These are phyloP conservation scores for Leptographium lundbergii DNA, from an alignment of 2,329 filamentous ascomycete genomes.

Conservation along the genomic window DNA sequence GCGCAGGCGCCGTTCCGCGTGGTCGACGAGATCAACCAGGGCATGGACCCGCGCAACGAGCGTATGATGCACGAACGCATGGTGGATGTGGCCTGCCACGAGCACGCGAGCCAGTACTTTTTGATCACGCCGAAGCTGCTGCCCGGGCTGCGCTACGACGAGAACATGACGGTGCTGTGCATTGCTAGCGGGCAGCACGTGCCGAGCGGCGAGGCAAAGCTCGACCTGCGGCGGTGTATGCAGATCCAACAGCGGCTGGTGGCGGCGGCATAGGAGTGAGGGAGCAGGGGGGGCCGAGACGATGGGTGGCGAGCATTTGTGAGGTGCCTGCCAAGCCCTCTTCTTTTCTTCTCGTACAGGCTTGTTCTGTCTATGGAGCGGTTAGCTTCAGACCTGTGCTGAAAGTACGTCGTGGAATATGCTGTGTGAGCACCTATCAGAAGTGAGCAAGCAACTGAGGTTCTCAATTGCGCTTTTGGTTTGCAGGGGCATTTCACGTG, in stretches of 20 bases:
- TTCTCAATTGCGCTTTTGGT: no score
- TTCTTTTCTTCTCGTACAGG: background rate
- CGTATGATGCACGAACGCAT: slow-evolving; percentile 96
- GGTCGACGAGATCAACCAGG: slow-evolving; percentile 98
- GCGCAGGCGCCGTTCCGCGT: slow-evolving; percentile 93
- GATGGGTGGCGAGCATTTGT: background rate
- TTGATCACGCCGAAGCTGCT: slow-evolving; percentile 95
- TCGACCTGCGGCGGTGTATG: slow-evolving; percentile 29
- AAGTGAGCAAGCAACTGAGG: no score
- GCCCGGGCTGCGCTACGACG: slow-evolving; percentile 71
- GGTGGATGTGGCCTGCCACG: slow-evolving; percentile 90
- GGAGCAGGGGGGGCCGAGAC: background rate
- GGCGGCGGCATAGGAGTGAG: background rate
- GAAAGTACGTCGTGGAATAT: no score
- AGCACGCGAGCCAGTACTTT: slow-evolving; percentile 79
- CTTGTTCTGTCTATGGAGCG: background rate
- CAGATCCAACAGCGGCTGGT: slow-evolving; percentile 8
- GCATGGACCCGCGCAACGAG: slow-evolving; percentile 98
- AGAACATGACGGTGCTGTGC: slow-evolving; percentile 83
- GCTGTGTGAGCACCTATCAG: no score
- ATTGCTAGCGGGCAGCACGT: slow-evolving; percentile 80
- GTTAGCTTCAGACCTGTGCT: background rate
- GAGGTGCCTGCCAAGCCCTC: background rate
- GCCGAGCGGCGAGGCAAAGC: slow-evolving; percentile 37
- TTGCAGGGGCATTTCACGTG: no score